These are phyloP conservation scores for Colletotrichum karsti DNA, from an alignment of 2,329 filamentous ascomycete species.

Conservation along the genomic window DNA sequence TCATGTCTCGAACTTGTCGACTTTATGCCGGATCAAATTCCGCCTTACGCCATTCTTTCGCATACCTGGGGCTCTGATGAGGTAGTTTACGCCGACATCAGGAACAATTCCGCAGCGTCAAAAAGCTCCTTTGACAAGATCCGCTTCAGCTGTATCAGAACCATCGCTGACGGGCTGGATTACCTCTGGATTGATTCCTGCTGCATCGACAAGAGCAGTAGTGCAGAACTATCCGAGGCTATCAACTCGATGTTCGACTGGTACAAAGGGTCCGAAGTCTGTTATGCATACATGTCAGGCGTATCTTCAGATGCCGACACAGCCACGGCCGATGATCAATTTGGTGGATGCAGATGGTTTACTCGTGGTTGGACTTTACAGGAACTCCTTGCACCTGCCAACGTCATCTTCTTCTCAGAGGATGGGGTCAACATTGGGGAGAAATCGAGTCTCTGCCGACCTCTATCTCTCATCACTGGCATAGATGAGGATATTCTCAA, in stretches of 20 bases:
- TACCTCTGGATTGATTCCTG: not conserved
- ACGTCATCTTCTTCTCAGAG: not conserved
- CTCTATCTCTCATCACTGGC: not conserved
- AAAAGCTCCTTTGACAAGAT: not conserved
- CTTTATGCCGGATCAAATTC: not conserved
- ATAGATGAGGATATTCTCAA: not conserved
- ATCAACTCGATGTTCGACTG: constrained; percentile 24
- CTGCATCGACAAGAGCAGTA: not conserved
- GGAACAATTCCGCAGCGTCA: not conserved
- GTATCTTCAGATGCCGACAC: not conserved
- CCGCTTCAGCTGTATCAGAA: not conserved
- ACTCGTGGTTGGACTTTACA: not conserved
- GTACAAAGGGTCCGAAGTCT: constrained; percentile 15
- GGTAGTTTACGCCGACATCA: not conserved
- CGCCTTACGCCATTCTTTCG: not conserved
- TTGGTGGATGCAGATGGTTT: not conserved
- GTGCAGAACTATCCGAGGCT: not conserved
- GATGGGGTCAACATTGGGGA: not conserved
- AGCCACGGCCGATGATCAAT: not conserved
- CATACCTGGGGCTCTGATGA: not conserved
- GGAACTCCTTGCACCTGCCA: not conserved
- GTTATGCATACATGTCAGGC: constrained; percentile 27
- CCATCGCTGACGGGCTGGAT: not conserved
- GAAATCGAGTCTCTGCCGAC: not conserved
- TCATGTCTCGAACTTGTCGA: not conserved